Conservation (phyloP, 805 yeast genomes). For the Ogataea salicorniae region DNA sequence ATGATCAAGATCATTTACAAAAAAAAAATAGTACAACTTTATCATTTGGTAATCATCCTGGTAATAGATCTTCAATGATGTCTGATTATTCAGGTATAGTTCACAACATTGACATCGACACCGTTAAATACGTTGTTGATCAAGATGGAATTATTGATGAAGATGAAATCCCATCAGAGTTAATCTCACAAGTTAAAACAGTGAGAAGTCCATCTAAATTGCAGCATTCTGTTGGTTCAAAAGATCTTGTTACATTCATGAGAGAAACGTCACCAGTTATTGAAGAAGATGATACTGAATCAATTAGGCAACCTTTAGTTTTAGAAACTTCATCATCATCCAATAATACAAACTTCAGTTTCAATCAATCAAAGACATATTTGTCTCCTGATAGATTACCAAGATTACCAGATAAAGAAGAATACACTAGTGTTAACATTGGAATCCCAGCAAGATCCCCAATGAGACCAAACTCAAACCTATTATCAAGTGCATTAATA, state of each 20-base stretch:
- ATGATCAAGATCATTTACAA: slow-evolving; percentile 2
- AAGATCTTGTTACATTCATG: slow-evolving; percentile 8
- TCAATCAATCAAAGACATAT: too few relatives aligned
- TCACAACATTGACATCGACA: slow-evolving; percentile 33
- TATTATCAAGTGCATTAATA: not conserved
- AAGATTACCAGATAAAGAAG: slow-evolving; percentile 24
- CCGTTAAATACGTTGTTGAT: slow-evolving; percentile 28
- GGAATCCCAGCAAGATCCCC: slow-evolving; percentile 30
- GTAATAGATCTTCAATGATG: slow-evolving; percentile 27
- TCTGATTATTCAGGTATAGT: slow-evolving; percentile 35
- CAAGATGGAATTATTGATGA: slow-evolving; percentile 9
- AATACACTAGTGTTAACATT: slow-evolving; percentile 20
- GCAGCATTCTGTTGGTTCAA: slow-evolving; percentile 12
- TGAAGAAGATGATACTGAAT: slow-evolving; percentile 19
- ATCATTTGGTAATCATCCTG: slow-evolving; percentile 10
- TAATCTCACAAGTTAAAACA: slow-evolving; percentile 16
- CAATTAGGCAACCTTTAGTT: slow-evolving; percentile 14
- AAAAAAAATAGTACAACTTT: not conserved
- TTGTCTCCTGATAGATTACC: slow-evolving; percentile 4
- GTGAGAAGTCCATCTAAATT: slow-evolving; percentile 12
- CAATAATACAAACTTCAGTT: not conserved
- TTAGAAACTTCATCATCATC: slow-evolving; percentile 16
- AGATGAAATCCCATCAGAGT: slow-evolving; percentile 9
- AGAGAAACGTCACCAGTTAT: slow-evolving; percentile 14
- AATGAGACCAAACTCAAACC: slow-evolving; percentile 21